Evolutionary conservation across 75 land plant species (phyloP).

Genomic region (Picea glauca): DNA sequence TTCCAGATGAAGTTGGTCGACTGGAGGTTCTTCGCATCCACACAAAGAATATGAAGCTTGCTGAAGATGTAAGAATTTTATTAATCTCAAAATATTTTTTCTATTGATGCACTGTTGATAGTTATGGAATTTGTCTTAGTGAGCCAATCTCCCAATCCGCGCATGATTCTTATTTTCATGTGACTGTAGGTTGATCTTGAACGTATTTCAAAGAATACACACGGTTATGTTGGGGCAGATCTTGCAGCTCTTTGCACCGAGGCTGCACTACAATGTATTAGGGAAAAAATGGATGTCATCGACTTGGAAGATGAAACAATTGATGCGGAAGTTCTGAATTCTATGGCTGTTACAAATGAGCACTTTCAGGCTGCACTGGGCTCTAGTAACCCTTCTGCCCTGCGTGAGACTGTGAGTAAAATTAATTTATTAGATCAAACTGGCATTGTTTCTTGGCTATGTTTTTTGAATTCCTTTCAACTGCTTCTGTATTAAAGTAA

Average conservation of each 20-base stretch:
- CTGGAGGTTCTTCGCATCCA: constrained; percentile 74
- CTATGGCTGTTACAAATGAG: constrained; percentile 32
- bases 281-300: constrained; percentile 92
- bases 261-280: constrained; percentile 86
- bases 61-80: constrained; percentile 57
- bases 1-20: constrained; percentile 85
- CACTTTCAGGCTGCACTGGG: constrained; percentile 31
- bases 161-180: too few species aligned
- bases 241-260: constrained; percentile 89
- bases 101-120: too few species aligned
- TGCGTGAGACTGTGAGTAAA: constrained; percentile 28
- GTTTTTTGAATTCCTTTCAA: too few species aligned
- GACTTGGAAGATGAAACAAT: constrained; percentile 86
- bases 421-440: too few species aligned
- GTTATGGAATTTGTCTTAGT: too few species aligned
- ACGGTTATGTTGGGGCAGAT: constrained; percentile 83
- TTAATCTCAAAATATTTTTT: too few species aligned
- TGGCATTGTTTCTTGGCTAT: too few species aligned
- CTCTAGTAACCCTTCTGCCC: constrained; percentile 30
- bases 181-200: constrained; percentile 73
- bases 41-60: constrained; percentile 83
- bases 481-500: too few species aligned
- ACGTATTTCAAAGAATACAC: constrained; percentile 63
- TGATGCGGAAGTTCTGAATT: constrained; percentile 58
- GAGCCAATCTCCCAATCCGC: too few species aligned